Evolutionary conservation across 371 early-diverging fungal species (phyloP), one percentile per base, ranked within the genome.

Genomic region (Mucor plumbeus): DNA sequence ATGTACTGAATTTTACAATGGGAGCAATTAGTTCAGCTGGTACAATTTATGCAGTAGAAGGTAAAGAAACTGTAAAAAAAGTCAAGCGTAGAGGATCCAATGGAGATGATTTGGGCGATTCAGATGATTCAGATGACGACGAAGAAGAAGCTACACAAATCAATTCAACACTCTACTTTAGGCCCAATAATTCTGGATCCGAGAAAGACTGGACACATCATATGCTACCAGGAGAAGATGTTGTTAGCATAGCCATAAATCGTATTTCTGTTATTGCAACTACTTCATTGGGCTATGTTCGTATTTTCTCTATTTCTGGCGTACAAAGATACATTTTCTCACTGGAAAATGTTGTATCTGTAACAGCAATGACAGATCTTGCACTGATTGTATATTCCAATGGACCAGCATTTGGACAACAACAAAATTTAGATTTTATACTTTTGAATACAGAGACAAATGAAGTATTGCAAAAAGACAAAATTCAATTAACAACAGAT

Each of bases 171-270:
- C 80, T 92, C 0, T 85, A 90, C 60, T 80, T 73, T 41, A 66
- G 80, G 44, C 80, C 82, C 1, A 43, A 62, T 44, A 60, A 58
- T 11, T 41, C 36, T 21, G 73, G 73, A 4, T 14, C 40, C 33
- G 88, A 90, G 9, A 90, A 83, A 48, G 95, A 96, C 59, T 97
- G 97, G 97, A 87, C 84, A 10, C 73, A 90, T 15, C 72, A 83
- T 40, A 64, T 96, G 54, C 87, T 87, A 3, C 71, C 70, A 5
- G 87, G 83, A 43, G 97, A 95, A 73, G 89, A 88, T 34, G 63
- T 81, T 19, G 50, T 79, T 80, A 93, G 85, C 57, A 71, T 97
- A 35, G 94, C 96, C 1, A 74, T 94, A 44, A 93, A 93, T 34
- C 74, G 77, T 13, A 75, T 81, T 10, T 84, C 90, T 1, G 88